Percentiles rank a stretch among this genome's conserved stretches.
These are phyloP conservation scores for Pyrus communis DNA, from an alignment of 306 rosid genomes.

Conservation along the genomic window DNA sequence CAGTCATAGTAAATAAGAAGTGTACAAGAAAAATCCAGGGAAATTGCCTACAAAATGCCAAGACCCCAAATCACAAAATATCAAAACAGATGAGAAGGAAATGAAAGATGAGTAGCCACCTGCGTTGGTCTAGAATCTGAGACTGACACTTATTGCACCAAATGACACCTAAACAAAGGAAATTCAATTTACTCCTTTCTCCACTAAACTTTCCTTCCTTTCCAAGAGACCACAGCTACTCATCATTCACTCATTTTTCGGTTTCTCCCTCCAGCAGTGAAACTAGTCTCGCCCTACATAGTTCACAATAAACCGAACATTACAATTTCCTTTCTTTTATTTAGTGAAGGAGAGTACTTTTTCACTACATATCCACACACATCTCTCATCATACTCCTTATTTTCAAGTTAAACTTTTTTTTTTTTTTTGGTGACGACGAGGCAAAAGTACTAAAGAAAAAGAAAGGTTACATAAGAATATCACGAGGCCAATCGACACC, in stretches of 20 bases:
- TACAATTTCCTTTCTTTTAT: background rate
- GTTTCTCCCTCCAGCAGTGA: background rate
- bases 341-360: background rate
- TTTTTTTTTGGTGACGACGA: too few species aligned
- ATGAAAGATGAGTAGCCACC: background rate
- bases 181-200: background rate
- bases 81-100: background rate
- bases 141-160: background rate
- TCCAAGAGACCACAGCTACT: background rate
- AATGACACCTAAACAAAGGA: background rate
- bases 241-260: background rate
- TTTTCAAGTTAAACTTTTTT: too few species aligned
- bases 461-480: too few species aligned
- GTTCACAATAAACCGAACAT: background rate
- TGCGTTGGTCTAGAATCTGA: background rate
- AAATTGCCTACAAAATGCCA: background rate
- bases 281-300: background rate
- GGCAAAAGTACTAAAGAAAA: too few species aligned
- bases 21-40: background rate
- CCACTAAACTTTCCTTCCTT: background rate
- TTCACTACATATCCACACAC: background rate
- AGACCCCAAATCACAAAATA: background rate
- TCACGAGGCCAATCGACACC: rapidly evolving
- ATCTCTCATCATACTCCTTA: too few species aligned
- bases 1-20: background rate